phyloP scores from a whole-genome alignment of 2,329 filamentous ascomycete species.

The Pyrenophora seminiperda region DNA sequence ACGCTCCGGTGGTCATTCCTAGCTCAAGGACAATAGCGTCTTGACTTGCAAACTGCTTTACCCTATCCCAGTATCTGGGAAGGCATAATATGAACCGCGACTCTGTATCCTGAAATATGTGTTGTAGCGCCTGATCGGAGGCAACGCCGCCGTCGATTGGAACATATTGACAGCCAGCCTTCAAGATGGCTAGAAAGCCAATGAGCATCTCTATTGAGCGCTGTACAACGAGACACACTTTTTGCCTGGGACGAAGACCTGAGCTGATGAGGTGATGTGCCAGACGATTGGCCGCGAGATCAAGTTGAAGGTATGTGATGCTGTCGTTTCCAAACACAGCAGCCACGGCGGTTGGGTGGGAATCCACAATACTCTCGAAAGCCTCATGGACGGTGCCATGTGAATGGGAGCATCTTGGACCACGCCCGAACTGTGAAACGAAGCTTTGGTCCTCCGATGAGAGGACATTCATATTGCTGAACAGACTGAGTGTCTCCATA shows the following conservation, averaged over 20 bases:
- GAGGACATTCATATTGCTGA: conserved; percentile 1
- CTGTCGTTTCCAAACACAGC: conserved; percentile 10
- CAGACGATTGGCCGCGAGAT: conserved; percentile 38
- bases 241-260: conserved; percentile 46
- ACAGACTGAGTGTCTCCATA: conserved; percentile 1
- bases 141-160: conserved; percentile 60
- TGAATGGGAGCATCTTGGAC: conserved; percentile 1
- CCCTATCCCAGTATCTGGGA: conserved; percentile 37
- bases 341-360: conserved; percentile 2
- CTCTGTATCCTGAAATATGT: conserved; percentile 57
- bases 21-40: conserved; percentile 25
- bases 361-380: conserved; percentile 9
- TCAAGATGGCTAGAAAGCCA: conserved; percentile 62
- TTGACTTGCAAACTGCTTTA: conserved; percentile 21
- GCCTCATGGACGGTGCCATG: conserved; percentile 6
- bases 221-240: conserved; percentile 61
- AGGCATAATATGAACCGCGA: conserved; percentile 57
- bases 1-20: conserved; percentile 17
- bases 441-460: conserved; percentile 2
- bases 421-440: conserved; percentile 5
- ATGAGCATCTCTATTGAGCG: conserved; percentile 63
- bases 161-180: conserved; percentile 64
- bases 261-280: conserved; percentile 38
- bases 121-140: conserved; percentile 47
- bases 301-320: conserved; percentile 40